Evolutionary conservation across 345 rosid species (phyloP), one percentile per base, ranked within the genome.

Genomic region (Linum tenue): DNA sequence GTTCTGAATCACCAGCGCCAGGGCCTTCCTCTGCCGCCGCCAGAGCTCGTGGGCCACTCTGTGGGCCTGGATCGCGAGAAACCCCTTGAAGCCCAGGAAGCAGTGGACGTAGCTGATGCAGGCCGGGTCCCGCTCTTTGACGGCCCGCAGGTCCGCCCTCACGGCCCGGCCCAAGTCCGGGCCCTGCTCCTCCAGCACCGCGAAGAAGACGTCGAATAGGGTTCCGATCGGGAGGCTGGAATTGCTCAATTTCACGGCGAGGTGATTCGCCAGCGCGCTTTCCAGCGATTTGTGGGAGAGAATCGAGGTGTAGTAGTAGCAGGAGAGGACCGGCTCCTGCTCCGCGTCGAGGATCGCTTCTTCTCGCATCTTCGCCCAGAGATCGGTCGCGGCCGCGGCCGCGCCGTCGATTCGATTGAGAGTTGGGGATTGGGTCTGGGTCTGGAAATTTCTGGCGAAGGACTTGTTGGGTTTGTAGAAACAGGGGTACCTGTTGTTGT

Each of bases 71-170:
- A 84, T 80, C 0, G 97, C 89, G 2, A 86, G 60, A 72, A 94
- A 94, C 1, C 96, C 99, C 58, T 90, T 90, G 66, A 81, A 94
- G 70, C 82, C 83, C 63, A 90, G 72, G 72, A 94, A 80, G 65
- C 92, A 90, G 69, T 86, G 98, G 41, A 78, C 90, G 55, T 85
- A 82, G 70, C 92, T 84, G 1, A 78, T 66, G 62, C 97, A 94
- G 12, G 97, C 96, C 1, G 97, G 99, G 69, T 90, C 99, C 55
- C 97, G 77, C 9, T 86, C 88, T 42, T 84, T 85, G 0, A 74
- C 90, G 0, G 95, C 99, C 44, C 73, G 77, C 60, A 88, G 74
- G 70, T 94, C 96, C 12, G 61, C 83, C 71, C 75, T 81, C 4
- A 88, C 86, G 0, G 90, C 74, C 65, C 39, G 68, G 37, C 88